Percentiles rank a stretch among this genome's conserved stretches.
These are phyloP conservation scores for Pleurotus cornucopiae DNA, from an alignment of 768 basidiomycete species.

Conservation along the genomic window DNA sequence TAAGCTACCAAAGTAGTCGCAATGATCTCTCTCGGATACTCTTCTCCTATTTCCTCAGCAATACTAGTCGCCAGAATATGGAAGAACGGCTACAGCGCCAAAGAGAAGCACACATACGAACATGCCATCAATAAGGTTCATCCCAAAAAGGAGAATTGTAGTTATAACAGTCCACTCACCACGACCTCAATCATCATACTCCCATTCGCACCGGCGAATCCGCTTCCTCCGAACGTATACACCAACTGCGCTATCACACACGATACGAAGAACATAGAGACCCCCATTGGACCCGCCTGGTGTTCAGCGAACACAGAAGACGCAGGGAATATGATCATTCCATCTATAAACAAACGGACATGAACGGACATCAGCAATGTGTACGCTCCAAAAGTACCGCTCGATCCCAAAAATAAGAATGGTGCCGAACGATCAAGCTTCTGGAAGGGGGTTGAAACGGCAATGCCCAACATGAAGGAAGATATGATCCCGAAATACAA, in stretches of 20 bases:
- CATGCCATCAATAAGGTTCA: too few species aligned
- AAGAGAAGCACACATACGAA: too few species aligned
- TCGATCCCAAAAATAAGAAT: too few species aligned
- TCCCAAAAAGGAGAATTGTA: not conserved
- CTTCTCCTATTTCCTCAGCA: constrained; percentile 64
- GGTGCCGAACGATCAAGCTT: too few species aligned
- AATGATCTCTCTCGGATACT: constrained; percentile 66
- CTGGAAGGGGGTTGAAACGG: too few species aligned
- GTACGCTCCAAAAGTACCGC: too few species aligned
- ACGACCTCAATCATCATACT: constrained; percentile 99
- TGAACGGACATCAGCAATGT: too few species aligned
- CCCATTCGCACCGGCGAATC: constrained; percentile 86
- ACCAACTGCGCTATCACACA: constrained; percentile 74
- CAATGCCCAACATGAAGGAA: too few species aligned
- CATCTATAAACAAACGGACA: constrained; percentile 44
- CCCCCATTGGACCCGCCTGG: constrained; percentile 76
- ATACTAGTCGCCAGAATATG: constrained; percentile 86
- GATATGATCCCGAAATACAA: too few species aligned
- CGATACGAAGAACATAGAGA: constrained; percentile 94
- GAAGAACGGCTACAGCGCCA: constrained; percentile 73
- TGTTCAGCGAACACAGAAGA: constrained; percentile 66
- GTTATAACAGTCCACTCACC: constrained; percentile 38
- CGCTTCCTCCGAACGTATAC: constrained; percentile 83
- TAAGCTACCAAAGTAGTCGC: constrained; percentile 91
- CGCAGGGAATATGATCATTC: constrained; percentile 94